Conservation (phyloP, 2,329 filamentous ascomycete genomes). For the Diaporthe longicolla region DNA sequence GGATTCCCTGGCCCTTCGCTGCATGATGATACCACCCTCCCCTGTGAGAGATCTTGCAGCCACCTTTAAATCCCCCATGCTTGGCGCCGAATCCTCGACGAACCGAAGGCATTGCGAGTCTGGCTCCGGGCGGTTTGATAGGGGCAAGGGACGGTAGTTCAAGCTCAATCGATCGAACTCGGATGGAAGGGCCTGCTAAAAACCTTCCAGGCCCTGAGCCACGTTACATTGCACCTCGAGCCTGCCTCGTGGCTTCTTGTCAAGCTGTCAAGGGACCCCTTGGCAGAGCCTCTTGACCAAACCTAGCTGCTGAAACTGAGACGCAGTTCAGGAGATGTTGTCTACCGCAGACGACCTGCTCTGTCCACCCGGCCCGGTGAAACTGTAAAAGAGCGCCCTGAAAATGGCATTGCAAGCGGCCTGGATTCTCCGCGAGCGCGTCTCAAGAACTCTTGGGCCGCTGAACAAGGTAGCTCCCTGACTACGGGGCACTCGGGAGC, state of each 20-base stretch:
- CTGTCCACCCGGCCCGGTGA: not conserved
- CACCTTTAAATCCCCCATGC: constrained; percentile 11
- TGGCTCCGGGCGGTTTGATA: constrained; percentile 13
- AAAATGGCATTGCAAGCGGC: constrained; percentile 10
- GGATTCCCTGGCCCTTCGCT: constrained; percentile 7
- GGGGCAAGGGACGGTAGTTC: constrained; percentile 6
- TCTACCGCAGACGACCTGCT: not conserved
- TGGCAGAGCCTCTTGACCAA: constrained; percentile 4
- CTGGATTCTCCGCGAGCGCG: constrained; percentile 23
- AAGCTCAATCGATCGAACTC: constrained; percentile 23
- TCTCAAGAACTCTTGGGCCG: constrained; percentile 14
- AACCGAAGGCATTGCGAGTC: not conserved
- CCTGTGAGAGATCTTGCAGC: constrained; percentile 29
- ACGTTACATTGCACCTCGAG: constrained; percentile 11
- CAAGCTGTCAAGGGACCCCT: constrained; percentile 17
- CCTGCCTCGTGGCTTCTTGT: constrained; percentile 11
- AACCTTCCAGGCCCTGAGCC: constrained; percentile 15
- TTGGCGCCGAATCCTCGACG: constrained; percentile 20
- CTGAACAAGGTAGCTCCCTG: constrained; percentile 18
- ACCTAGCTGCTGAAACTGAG: not conserved
- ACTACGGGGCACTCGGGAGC: not conserved
- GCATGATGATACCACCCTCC: constrained; percentile 30
- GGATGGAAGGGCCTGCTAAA: constrained; percentile 7
- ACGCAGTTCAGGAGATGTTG: not conserved
- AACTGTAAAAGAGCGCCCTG: not conserved